Base-by-base conservation (phyloP, 768 basidiomycete species). In the Leccinum variicolor region DNA sequence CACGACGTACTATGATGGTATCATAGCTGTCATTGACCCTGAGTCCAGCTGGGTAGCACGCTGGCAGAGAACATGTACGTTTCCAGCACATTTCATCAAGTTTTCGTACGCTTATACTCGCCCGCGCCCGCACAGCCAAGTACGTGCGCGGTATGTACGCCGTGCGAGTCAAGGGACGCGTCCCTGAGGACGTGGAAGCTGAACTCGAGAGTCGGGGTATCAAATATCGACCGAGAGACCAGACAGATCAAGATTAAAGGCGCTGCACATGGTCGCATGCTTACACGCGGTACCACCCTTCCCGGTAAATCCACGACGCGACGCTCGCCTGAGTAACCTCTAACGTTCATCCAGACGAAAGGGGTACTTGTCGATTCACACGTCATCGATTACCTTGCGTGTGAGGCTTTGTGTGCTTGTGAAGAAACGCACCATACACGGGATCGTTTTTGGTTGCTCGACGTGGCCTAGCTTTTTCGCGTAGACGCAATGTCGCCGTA, bases 81-180 rank as follows among this genome's bases (percentile, higher is more conserved):
- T 19, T 41, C 11, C 39, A 41, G 39, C n/a, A 13, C n/a, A n/a
- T 34, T 34, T 31, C 31, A 31, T 17, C 36, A n/a, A 8, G 17
- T 17, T 39, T 4, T 4, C 9, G 17, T 15, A 13, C n/a, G 23
- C 51, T 61, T 28, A 62, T 15, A 13, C 34, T 10, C 39, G 39
- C n/a, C 4, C 5, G 41, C 41, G 41, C 41, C 41, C n/a, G 0
- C 50, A 36, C 59, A 97, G 96, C 92, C 61, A 94, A 94, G 74
- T 92, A 93, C 66, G 87, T 85, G 13, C 82, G 89, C 4, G 96
- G 96, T 1, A 85, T 98, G 77, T 99, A 99, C 70, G 96, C 96
- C 14, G 92, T 90, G 17, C 86, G 93, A 10, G 91, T 94, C 26
- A 87, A 84, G 62, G 92, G 92, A 1, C 85, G 89, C 15, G 80